Evolutionary conservation across 73 alveolate species (phyloP).

Genomic region (Diophrys sp.): DNA sequence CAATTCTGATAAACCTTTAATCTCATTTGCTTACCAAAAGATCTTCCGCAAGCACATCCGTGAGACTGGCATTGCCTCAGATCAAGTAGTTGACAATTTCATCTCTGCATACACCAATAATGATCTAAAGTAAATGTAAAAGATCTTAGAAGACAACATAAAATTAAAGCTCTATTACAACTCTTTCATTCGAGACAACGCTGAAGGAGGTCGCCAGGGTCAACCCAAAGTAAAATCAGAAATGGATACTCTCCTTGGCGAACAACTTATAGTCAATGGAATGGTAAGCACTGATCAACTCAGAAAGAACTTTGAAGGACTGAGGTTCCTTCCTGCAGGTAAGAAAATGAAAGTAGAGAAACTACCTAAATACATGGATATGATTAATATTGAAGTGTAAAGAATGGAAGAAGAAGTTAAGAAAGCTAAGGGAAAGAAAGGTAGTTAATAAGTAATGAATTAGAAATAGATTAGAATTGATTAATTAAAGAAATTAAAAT

Average conservation of each 20-base stretch:
- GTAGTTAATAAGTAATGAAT: too few species aligned
- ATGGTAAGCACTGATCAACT: not conserved
- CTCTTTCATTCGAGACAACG: not conserved
- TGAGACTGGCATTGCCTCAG: too few species aligned
- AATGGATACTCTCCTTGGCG: not conserved
- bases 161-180: too few species aligned
- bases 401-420: not conserved
- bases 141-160: not conserved
- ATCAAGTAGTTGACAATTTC: not conserved
- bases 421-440: not conserved
- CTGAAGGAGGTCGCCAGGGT: too few species aligned
- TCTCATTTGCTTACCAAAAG: too few species aligned
- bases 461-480: not conserved
- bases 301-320: not conserved
- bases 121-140: not conserved
- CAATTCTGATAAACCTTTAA: too few species aligned
- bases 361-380: not conserved
- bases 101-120: not conserved
- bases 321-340: not conserved
- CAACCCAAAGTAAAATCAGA: too few species aligned
- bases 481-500: not conserved
- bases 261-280: not conserved
- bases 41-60: too few species aligned
- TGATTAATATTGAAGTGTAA: not conserved
- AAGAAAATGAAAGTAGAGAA: not conserved